Percentiles rank a stretch among this genome's conserved stretches.
Conservation (phyloP, 306 rosid species). For the Luffa acutangula region DNA sequence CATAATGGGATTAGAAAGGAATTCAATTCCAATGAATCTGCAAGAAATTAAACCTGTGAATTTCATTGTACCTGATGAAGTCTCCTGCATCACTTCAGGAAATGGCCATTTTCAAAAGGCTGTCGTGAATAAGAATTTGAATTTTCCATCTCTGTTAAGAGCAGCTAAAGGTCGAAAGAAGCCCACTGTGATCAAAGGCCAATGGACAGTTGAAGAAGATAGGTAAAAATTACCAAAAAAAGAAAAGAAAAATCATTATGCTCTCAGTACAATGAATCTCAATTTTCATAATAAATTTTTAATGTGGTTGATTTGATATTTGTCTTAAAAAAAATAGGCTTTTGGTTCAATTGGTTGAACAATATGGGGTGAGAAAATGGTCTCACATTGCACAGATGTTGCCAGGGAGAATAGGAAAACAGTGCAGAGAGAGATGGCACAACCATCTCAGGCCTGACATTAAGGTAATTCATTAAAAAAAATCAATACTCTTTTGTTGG, state of each 20-base stretch:
- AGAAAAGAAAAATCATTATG: too few species aligned
- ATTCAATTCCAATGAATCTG: constrained; percentile 13
- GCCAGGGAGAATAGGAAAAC: constrained; percentile 93
- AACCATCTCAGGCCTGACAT: constrained; percentile 92
- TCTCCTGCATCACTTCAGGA: constrained; percentile 47
- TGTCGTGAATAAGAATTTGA: constrained; percentile 25
- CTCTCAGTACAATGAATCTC: too few species aligned
- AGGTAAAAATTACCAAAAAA: constrained; percentile 25
- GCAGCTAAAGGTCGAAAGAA: constrained; percentile 42
- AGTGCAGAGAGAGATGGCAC: constrained; percentile 97
- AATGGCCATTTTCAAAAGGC: constrained; percentile 27
- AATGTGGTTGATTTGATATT: background rate
- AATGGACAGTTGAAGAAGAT: constrained; percentile 86
- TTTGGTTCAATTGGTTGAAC: constrained; percentile 63
- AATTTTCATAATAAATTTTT: background rate
- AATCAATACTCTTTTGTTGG: background rate
- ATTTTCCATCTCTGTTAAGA: constrained; percentile 26
- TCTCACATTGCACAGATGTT: constrained; percentile 76
- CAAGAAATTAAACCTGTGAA: constrained; percentile 35
- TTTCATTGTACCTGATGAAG: constrained; percentile 52
- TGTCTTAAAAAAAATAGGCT: constrained; percentile 31
- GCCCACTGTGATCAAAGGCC: constrained; percentile 64
- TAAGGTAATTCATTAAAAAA: constrained; percentile 34
- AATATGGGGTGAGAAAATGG: constrained; percentile 91
- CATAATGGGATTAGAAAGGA: constrained; percentile 21